These are phyloP conservation scores for Sugiyamaella americana DNA, from an alignment of 805 yeast species.

Conservation along the genomic window DNA sequence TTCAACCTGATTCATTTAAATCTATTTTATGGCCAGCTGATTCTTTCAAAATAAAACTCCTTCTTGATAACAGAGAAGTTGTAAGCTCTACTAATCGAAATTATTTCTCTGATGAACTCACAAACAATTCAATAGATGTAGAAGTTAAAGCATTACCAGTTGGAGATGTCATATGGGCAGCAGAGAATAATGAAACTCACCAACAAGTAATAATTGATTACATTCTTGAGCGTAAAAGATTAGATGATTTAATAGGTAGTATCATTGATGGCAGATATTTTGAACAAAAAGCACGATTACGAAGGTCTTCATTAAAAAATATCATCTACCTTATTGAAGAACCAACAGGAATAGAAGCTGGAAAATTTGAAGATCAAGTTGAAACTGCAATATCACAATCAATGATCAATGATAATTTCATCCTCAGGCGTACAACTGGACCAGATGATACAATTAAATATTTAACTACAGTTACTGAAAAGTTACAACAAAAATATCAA, in stretches of 20 bases:
- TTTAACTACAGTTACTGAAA: constrained; percentile 44
- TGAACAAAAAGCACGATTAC: constrained; percentile 79
- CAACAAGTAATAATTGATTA: constrained; percentile 67
- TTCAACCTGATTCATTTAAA: not conserved
- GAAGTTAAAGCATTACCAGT: constrained; percentile 58
- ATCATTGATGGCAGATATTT: constrained; percentile 82
- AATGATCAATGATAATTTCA: constrained; percentile 59
- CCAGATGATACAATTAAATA: constrained; percentile 70
- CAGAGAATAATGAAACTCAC: constrained; percentile 51
- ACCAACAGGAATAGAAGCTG: constrained; percentile 40
- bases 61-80: constrained; percentile 80
- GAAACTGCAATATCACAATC: constrained; percentile 72
- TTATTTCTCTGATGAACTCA: constrained; percentile 56
- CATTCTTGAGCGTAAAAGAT: constrained; percentile 83
- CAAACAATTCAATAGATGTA: constrained; percentile 42
- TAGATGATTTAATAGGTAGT: constrained; percentile 78
- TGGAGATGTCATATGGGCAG: constrained; percentile 91
- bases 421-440: constrained; percentile 58
- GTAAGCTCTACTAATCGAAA: constrained; percentile 57
- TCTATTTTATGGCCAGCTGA: constrained; percentile 50
- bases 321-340: constrained; percentile 80
- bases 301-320: constrained; percentile 59
- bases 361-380: constrained; percentile 46
- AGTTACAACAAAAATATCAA: constrained; percentile 38
- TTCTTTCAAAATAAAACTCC: constrained; percentile 51